These are phyloP conservation scores for Dendrostoma leiphaemia DNA, from an alignment of 2,329 filamentous ascomycete genomes.

Conservation along the genomic window DNA sequence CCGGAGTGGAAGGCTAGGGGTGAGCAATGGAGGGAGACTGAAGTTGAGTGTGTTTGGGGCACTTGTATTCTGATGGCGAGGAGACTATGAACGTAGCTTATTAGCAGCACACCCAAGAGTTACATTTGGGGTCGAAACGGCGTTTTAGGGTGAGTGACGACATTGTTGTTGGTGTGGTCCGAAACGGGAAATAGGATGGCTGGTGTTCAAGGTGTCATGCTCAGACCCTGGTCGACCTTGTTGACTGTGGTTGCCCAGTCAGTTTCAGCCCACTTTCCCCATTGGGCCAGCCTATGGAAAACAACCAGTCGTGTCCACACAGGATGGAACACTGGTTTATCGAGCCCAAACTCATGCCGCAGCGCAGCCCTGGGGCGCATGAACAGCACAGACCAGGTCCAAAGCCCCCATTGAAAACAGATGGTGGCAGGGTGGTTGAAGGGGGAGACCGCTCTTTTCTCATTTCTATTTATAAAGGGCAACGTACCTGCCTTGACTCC, in stretches of 20 bases:
- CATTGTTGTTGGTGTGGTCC: too few relatives aligned
- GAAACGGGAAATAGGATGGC: not conserved
- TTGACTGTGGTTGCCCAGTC: constrained; percentile 9
- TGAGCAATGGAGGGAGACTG: constrained; percentile 49
- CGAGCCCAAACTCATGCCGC: not conserved
- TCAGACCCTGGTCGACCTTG: too few relatives aligned
- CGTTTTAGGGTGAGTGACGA: too few relatives aligned
- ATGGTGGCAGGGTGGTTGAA: constrained; percentile 7
- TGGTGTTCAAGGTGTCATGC: too few relatives aligned
- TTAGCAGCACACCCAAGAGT: too few relatives aligned
- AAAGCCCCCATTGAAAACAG: constrained; percentile 18
- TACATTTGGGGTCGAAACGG: too few relatives aligned
- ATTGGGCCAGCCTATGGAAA: not conserved
- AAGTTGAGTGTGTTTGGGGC: constrained; percentile 61
- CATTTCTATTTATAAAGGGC: constrained; percentile 22
- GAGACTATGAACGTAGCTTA: constrained; percentile 42
- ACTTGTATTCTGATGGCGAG: constrained; percentile 56
- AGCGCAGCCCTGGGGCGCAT: too few relatives aligned
- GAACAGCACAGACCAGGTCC: constrained; percentile 19
- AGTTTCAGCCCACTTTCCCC: not conserved
- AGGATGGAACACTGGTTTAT: not conserved
- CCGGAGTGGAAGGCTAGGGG: constrained; percentile 48
- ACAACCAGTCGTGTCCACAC: not conserved
- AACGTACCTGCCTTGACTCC: constrained; percentile 2
- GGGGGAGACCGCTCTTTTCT: constrained; percentile 21